Base-by-base conservation (phyloP, 352 stramenopile genomes). In the Pilasporangium apinafurcum region DNA sequence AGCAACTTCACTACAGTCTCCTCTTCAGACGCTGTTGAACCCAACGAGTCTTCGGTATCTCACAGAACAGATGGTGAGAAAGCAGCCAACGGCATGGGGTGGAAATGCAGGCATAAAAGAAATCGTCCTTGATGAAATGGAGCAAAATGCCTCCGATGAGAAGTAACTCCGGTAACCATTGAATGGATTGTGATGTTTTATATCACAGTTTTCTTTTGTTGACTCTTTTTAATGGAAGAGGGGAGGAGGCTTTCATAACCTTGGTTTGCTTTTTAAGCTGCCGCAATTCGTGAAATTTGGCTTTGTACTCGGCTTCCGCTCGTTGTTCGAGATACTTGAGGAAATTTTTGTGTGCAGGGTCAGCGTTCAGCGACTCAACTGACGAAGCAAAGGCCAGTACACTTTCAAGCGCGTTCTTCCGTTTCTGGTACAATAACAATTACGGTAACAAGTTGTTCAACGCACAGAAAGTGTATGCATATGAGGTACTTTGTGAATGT, bases 31-130 rank as follows among this genome's bases (percentile, higher is more conserved):
- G 2, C 61, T 83, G 33, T 56, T 87, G 6, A 83, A 83, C 10
- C 68, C 75, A 1, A 62, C 60, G 27, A 85, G 66, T 26, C 51
- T 85, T 10, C 53, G 57, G 21, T 85, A 77, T 29, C 49, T 87
- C 27, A 63, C 69, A 1, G 68, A 77, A 27, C 58, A 68, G 44
- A 69, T 85, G 45, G 61, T 65, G 8, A 73, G 66, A 18, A 80
- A 69, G 24, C 57, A 75, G 14, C 53, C 56, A 10, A 35, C 40
- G 8, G 53, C 54, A 8, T 50, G 58, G 48, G 30, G 40, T 4
- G 44, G 51, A 4, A 36, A 43, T 26, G 38, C 53, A 1, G 24
- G 28, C 16, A 62, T 55, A 16, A 30, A 58, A 13, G 68, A 81
- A 27, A 59, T 75, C 24, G 28, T 73, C 2, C 41, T 77, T 4